These are phyloP conservation scores for Suhomyces sp. DNA, from an alignment of 805 yeast genomes.

Conservation along the genomic window DNA sequence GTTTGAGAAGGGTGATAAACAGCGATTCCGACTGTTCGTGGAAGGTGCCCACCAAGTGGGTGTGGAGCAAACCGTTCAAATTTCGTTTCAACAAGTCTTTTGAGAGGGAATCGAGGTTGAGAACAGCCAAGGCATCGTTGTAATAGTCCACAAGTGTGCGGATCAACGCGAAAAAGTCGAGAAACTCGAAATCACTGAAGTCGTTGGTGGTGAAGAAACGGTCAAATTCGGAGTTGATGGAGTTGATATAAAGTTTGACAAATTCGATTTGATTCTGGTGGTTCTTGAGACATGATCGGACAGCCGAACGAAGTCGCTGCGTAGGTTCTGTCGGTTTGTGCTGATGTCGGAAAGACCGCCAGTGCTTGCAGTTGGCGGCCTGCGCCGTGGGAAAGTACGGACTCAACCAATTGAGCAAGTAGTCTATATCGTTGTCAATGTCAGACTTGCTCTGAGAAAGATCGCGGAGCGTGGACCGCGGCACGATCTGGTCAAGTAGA, in stretches of 20 bases:
- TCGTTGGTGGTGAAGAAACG: slow-evolving; percentile 8
- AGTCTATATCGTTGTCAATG: slow-evolving; percentile 34
- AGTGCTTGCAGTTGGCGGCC: not conserved
- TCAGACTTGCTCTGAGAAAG: slow-evolving; percentile 15
- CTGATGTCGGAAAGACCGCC: slow-evolving; percentile 1
- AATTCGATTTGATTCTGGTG: slow-evolving; percentile 32
- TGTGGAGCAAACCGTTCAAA: slow-evolving; percentile 26
- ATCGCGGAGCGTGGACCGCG: slow-evolving; percentile 9
- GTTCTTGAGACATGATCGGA: slow-evolving; percentile 35
- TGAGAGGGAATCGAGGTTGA: slow-evolving; percentile 22
- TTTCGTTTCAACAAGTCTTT: slow-evolving; percentile 25
- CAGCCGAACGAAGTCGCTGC: slow-evolving; percentile 35
- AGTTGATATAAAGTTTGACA: slow-evolving; percentile 30
- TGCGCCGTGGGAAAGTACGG: slow-evolving; percentile 23
- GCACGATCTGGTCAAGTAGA: slow-evolving; percentile 4
- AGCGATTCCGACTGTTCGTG: not conserved
- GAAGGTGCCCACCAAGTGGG: not conserved
- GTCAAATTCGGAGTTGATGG: slow-evolving; percentile 23
- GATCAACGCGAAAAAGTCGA: slow-evolving; percentile 16
- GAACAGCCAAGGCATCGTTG: slow-evolving; percentile 17
- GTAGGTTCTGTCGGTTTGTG: slow-evolving; percentile 22
- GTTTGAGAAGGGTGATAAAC: slow-evolving; percentile 4
- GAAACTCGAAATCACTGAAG: slow-evolving; percentile 7
- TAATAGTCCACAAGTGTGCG: slow-evolving; percentile 21
- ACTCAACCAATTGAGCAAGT: slow-evolving; percentile 31